Evolutionary conservation across 768 basidiomycete species (phyloP).

Genomic region (Steccherinum ochraceum): DNA sequence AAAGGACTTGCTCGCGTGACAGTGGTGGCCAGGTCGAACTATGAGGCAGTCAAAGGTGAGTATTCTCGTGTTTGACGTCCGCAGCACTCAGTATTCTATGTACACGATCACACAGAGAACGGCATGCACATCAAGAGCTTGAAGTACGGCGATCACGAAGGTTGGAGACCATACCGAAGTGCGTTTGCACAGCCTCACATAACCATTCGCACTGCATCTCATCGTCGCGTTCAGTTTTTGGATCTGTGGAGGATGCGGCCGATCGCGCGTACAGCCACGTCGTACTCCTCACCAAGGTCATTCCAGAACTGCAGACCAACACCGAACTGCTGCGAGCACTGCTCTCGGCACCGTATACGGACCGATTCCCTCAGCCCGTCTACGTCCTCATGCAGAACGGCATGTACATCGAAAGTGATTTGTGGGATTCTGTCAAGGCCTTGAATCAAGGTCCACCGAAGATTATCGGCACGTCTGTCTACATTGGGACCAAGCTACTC

Average conservation of each 20-base stretch:
- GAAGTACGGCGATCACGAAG: conserved; percentile 51
- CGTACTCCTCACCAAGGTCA: conserved; percentile 61
- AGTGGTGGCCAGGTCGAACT: conserved; percentile 68
- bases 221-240: conserved; percentile 41
- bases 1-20: conserved; percentile 61
- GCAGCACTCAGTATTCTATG: not conserved
- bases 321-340: conserved; percentile 51
- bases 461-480: conserved; percentile 50
- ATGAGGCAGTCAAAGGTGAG: conserved; percentile 44
- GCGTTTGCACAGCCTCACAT: conserved; percentile 13
- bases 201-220: not conserved
- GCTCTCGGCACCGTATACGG: conserved; percentile 40
- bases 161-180: conserved; percentile 65
- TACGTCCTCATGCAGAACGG: conserved; percentile 71
- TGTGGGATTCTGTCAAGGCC: conserved; percentile 45
- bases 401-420: conserved; percentile 59
- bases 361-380: conserved; percentile 43
- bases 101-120: conserved; percentile 26
- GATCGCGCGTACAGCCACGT: conserved; percentile 60
- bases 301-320: conserved; percentile 60
- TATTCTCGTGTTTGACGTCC: not conserved
- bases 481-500: conserved; percentile 45
- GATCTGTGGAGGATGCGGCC: conserved; percentile 51
- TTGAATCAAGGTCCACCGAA: conserved; percentile 33
- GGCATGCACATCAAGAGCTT: conserved; percentile 52